A percentile compares a stretch with the other conserved stretches of the same genome.
These are phyloP conservation scores for Colletotrichum plurivorum DNA, from an alignment of 2,329 filamentous ascomycete species.

Conservation along the genomic window DNA sequence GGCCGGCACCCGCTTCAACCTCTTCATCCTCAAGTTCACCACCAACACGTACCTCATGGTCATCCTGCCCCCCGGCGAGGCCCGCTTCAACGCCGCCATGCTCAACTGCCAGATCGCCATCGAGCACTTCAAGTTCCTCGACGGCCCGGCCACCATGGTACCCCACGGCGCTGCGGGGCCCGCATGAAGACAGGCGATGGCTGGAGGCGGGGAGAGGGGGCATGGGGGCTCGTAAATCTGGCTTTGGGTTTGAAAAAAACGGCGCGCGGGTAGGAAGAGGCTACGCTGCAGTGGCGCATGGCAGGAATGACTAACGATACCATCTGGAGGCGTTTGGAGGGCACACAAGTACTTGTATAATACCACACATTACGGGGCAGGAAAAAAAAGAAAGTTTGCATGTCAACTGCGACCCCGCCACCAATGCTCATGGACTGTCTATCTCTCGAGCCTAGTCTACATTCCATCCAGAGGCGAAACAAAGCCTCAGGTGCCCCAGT, in stretches of 20 bases:
- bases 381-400: not conserved
- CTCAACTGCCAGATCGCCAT: constrained; percentile 91
- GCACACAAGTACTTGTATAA: constrained; percentile 8
- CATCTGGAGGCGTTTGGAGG: constrained; percentile 31
- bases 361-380: not conserved
- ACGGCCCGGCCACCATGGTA: constrained; percentile 58
- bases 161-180: constrained; percentile 18
- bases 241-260: constrained; percentile 3
- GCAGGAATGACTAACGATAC: constrained; percentile 41
- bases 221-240: not conserved
- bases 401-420: not conserved
- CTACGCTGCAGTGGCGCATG: constrained; percentile 27
- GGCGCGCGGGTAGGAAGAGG: not conserved
- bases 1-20: constrained; percentile 83
- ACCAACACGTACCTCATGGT: constrained; percentile 98
- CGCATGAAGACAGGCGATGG: not conserved
- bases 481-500: constrained; percentile 12
- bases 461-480: constrained; percentile 32
- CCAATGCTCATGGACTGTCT: constrained; percentile 14
- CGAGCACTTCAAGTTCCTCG: constrained; percentile 81
- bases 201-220: not conserved
- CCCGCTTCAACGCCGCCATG: constrained; percentile 90
- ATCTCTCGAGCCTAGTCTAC: constrained; percentile 35
- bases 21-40: constrained; percentile 95
- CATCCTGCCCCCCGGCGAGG: constrained; percentile 90